Conservation (phyloP, 331 rosid genomes). For the Malus hybrid region DNA sequence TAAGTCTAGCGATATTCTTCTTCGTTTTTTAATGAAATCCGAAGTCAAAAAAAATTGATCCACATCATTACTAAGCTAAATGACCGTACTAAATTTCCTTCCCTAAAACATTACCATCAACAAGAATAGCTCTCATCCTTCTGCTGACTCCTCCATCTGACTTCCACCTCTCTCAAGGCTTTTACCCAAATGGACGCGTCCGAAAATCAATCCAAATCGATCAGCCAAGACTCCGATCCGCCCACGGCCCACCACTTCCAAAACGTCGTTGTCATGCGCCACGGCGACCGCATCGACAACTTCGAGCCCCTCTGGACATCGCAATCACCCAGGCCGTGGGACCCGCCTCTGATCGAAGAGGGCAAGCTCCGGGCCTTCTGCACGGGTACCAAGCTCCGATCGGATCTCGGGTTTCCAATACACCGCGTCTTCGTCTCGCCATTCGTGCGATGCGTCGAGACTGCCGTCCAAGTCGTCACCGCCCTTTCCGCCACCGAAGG, state of each 20-base stretch:
- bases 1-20: too few species aligned
- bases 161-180: not conserved
- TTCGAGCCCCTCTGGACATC: slow-evolving; percentile 47
- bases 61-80: too few species aligned
- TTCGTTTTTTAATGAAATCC: too few species aligned
- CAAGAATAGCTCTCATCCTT: too few species aligned
- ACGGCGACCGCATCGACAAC: slow-evolving; percentile 85
- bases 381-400: slow-evolving; percentile 53
- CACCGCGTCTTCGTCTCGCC: slow-evolving; percentile 82
- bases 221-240: slow-evolving; percentile 11
- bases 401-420: slow-evolving; percentile 33
- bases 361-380: slow-evolving; percentile 56
- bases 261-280: slow-evolving; percentile 79
- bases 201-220: not conserved
- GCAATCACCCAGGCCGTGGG: slow-evolving; percentile 60
- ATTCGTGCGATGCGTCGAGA: slow-evolving; percentile 79
- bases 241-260: slow-evolving; percentile 33
- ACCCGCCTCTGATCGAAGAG: slow-evolving; percentile 50
- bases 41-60: too few species aligned
- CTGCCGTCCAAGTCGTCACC: slow-evolving; percentile 57
- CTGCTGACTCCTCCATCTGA: too few species aligned
- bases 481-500: slow-evolving; percentile 37
- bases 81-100: too few species aligned
- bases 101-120: too few species aligned
- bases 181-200: slow-evolving; percentile 22